Conservation (phyloP, 2,329 filamentous ascomycete species). For the Colletotrichum sp. region DNA sequence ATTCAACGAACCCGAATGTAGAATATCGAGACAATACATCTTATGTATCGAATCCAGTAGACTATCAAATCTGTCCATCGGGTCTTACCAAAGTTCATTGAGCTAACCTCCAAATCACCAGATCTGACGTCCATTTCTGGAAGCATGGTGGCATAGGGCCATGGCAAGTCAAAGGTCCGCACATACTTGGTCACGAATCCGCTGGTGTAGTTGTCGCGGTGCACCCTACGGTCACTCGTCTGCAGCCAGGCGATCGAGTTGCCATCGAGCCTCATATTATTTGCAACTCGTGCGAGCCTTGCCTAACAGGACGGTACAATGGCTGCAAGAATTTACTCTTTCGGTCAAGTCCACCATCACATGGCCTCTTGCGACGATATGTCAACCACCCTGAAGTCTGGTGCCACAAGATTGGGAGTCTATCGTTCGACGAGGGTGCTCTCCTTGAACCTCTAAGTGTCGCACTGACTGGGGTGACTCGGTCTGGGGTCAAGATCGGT, state of each 20-base stretch:
- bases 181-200: slow-evolving; percentile 94
- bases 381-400: slow-evolving; percentile 93
- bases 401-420: slow-evolving; percentile 95
- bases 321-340: slow-evolving; percentile 88
- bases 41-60: neutral
- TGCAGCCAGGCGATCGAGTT: slow-evolving; percentile 88
- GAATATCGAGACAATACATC: neutral
- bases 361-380: slow-evolving; percentile 87
- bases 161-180: slow-evolving; percentile 88
- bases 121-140: slow-evolving; percentile 97
- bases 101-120: slow-evolving; percentile 37
- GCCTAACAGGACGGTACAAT: slow-evolving; percentile 92
- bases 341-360: slow-evolving; percentile 87
- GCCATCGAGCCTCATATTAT: slow-evolving; percentile 95
- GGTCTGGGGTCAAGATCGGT: slow-evolving; percentile 80
- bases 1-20: neutral
- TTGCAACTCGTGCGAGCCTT: slow-evolving; percentile 89
- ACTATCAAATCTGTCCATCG: rapidly evolving
- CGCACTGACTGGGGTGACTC: slow-evolving; percentile 84
- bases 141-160: slow-evolving; percentile 93
- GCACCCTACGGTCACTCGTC: slow-evolving; percentile 77
- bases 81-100: neutral
- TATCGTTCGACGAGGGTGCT: slow-evolving; percentile 90
- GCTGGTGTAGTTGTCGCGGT: slow-evolving; percentile 83
- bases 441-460: slow-evolving; percentile 91